Percentiles rank a stretch among this genome's conserved stretches.
Evolutionary conservation across 352 stramenopile genomes (phyloP).

Genomic region (Lagenidium sp.): DNA sequence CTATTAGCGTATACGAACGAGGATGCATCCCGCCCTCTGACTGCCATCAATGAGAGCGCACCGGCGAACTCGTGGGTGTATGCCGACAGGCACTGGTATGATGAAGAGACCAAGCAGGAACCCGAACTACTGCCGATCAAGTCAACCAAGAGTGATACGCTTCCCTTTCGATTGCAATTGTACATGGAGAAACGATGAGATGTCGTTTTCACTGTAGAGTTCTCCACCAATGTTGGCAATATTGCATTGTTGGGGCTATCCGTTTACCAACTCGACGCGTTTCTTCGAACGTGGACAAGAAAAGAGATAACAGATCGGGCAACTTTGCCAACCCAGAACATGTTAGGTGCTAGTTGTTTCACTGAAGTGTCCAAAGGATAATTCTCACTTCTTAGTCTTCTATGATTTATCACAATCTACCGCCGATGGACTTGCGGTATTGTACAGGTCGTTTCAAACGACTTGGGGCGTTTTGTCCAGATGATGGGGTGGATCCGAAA

Average conservation of each 20-base stretch:
- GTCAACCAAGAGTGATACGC: slow-evolving; percentile 19
- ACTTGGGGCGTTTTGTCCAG: slow-evolving; percentile 3
- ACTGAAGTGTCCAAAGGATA: too few species aligned
- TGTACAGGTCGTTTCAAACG: slow-evolving; percentile 8
- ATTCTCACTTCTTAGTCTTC: too few species aligned
- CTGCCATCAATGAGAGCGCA: slow-evolving; percentile 24
- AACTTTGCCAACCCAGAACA: too few species aligned
- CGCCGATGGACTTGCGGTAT: slow-evolving; percentile 17
- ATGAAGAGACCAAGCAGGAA: slow-evolving; percentile 13
- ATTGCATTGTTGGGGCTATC: too few species aligned
- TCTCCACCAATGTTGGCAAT: too few species aligned
- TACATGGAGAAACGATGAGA: slow-evolving; percentile 34
- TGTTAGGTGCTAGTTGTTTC: too few species aligned
- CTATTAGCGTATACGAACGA: slow-evolving; percentile 55
- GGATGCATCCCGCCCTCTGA: slow-evolving; percentile 21
- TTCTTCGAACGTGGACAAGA: too few species aligned
- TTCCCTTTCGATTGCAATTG: slow-evolving; percentile 47
- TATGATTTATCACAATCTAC: slow-evolving; percentile 4
- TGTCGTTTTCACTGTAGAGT: too few species aligned
- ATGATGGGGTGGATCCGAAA: too few species aligned
- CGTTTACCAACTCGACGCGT: too few species aligned
- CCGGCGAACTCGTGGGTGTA: slow-evolving; percentile 61
- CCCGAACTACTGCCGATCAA: slow-evolving; percentile 34
- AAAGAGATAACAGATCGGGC: too few species aligned
- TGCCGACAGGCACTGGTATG: slow-evolving; percentile 44